A percentile compares a stretch with the other conserved stretches of the same genome.
These are phyloP conservation scores for Fusarium pseudonygamai DNA, from an alignment of 2,329 filamentous ascomycete species.

Conservation along the genomic window DNA sequence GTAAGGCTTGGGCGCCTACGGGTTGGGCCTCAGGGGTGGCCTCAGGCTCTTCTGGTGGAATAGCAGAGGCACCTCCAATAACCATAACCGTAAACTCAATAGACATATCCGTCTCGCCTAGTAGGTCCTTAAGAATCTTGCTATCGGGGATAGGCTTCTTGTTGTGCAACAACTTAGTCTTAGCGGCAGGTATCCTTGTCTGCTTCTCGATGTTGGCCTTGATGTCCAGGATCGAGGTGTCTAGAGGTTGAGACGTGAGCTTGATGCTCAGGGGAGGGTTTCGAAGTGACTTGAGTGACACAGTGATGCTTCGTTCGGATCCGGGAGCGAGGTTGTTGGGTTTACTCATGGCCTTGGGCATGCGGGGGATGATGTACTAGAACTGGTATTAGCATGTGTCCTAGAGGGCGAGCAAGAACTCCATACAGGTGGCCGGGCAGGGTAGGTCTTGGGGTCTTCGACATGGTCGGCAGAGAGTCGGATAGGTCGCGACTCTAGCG, in stretches of 20 bases:
- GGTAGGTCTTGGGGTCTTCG: slow-evolving; percentile 83
- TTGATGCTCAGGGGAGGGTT: slow-evolving; percentile 76
- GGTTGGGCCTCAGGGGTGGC: slow-evolving; percentile 40
- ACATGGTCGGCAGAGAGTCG: slow-evolving; percentile 92
- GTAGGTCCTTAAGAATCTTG: slow-evolving; percentile 79
- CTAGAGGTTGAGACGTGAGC: slow-evolving; percentile 69
- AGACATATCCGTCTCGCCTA: slow-evolving; percentile 59
- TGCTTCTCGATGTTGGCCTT: slow-evolving; percentile 74
- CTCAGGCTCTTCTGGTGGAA: slow-evolving; percentile 53
- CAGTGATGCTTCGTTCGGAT: slow-evolving; percentile 62
- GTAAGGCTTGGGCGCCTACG: slow-evolving; percentile 68
- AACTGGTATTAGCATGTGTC: slow-evolving; percentile 5
- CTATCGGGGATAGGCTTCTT: slow-evolving; percentile 86
- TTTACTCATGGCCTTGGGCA: slow-evolving; percentile 66
- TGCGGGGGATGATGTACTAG: slow-evolving; percentile 78
- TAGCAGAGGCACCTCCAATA: slow-evolving; percentile 71
- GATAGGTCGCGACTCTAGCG: slow-evolving; percentile 79
- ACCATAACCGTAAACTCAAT: slow-evolving; percentile 91
- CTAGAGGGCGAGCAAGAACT: not conserved
- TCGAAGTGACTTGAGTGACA: slow-evolving; percentile 79
- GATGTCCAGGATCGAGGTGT: slow-evolving; percentile 81
- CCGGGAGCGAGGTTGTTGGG: slow-evolving; percentile 60
- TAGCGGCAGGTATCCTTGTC: slow-evolving; percentile 72
- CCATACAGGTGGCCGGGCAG: slow-evolving; percentile 77
- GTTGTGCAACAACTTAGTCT: slow-evolving; percentile 85